Base-by-base conservation (phyloP, 306 rosid species). In the Corylus americana region DNA sequence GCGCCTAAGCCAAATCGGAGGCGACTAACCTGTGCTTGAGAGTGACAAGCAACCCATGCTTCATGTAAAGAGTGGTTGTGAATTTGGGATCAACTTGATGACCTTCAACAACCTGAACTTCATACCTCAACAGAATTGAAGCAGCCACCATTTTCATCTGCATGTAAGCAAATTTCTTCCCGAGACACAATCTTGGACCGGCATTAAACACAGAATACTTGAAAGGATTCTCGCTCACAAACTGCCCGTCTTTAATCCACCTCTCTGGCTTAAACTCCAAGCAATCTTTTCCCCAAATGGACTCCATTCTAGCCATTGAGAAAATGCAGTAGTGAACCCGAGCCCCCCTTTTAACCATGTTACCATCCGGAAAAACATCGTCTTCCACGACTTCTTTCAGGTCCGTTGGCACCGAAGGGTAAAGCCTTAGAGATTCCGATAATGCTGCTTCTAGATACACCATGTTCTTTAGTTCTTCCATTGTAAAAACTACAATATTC, bases 91-190 rank as follows among this genome's bases (percentile, higher is more conserved):
- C 73, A 54, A 87, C 71, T 12, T 49, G 54, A 71, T 83, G 85
- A 49, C 80, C 82, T 55, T 83, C 77, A 55, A 82, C 69, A 71
- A 82, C 88, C 64, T 47, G 63, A 74, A 88, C 78, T 70, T 79
- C 73, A 49, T 78, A 88, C 77, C 86, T 79, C 74, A 50, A 31
- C 72, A 88, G 54, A 18, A 82, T 72, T 2, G 86, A 54, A 49
- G 89, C 88, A 12, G 88, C 88, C 7, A 82, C 80, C 86, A 81
- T 73, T 72, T 88, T 88, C 88, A 88, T 88, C 54, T 88, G 91
- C 86, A 70, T 42, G 62, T 73, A 81, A 35, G 91, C 88, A 54
- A 88, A 81, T 55, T 81, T 76, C 80, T 88, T 88, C 25, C 88
- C 91, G 31, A 88, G 22, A 45, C 89, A 88, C 74, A 81, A 59